Conservation (phyloP, 177 flowering plant genomes). For the Tripterygium wilfordii region DNA sequence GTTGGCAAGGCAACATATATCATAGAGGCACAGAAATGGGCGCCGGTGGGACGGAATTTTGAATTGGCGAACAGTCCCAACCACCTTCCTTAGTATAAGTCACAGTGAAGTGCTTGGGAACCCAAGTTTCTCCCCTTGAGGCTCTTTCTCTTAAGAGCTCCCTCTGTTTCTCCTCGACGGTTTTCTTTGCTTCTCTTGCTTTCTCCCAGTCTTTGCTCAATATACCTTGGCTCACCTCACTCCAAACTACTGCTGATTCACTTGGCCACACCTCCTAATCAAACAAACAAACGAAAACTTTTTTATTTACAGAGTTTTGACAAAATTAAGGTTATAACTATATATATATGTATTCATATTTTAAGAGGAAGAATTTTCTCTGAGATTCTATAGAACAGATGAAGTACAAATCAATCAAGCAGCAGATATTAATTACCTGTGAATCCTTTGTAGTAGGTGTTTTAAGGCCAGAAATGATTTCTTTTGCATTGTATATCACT, state of each 20-base stretch:
- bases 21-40: conserved; percentile 47
- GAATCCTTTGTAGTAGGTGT: conserved; percentile 52
- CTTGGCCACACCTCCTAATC: conserved; percentile 44
- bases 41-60: conserved; percentile 47
- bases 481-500: conserved; percentile 57
- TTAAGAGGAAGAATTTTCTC: too few species aligned
- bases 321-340: too few species aligned
- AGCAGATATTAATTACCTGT: conserved; percentile 30
- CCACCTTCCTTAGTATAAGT: conserved; percentile 37
- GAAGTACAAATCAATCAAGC: not conserved
- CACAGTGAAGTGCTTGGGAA: conserved; percentile 60
- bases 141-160: conserved; percentile 39
- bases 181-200: conserved; percentile 64
- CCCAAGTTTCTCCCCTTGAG: conserved; percentile 44
- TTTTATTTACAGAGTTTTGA: too few species aligned
- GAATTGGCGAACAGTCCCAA: conserved; percentile 64
- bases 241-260: conserved; percentile 78
- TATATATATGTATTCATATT: too few species aligned
- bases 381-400: too few species aligned
- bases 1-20: conserved; percentile 1
- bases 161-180: conserved; percentile 60
- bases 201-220: conserved; percentile 61
- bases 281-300: too few species aligned
- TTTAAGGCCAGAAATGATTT: conserved; percentile 44
- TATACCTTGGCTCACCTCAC: conserved; percentile 53